Evolutionary conservation across 768 basidiomycete species (phyloP), one percentile per base, ranked within the genome.

Genomic region (Phlebiopsis gigantea): DNA sequence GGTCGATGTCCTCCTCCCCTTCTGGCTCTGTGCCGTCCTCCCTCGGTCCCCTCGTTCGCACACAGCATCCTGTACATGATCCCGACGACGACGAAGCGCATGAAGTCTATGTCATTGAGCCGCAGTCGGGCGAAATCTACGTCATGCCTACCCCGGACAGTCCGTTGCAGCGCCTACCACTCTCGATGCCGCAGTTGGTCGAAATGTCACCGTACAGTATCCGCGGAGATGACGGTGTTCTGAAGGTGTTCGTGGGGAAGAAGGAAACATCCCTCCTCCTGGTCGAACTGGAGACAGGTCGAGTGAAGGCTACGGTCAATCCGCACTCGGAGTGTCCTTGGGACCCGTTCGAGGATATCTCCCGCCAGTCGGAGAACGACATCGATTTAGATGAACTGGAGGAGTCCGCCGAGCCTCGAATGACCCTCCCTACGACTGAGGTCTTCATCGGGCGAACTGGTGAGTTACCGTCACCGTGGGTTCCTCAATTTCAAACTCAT

Each of bases 61-160:
- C 88, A 0, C 72, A 78, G 45, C 88, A 90, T 62, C 68, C 78
- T 10, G 73, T 83, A 44, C 66, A 75, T 46, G 82, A 87, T 66
- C 75, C 79, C 6, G 84, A 87, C 10, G 85, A 86, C 60, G 71
- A 73, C 25, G 78, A 80, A 47, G 69, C 73, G 25, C 81, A 83
- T 63, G 91, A 93, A 68, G 81, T 88, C 44, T 98, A 96, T 72
- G 87, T 98, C 58, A 90, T 98, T 52, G 96, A 98, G 66, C 96
- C 96, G 0, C 90, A 94, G 75, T 87, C 90, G 4, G 96, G 96
- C 6, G 88, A 93, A 65, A 90, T 98, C 62, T 98, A 90, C 69
- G 84, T 97, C 58, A 85, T 92, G 74, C 72, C 84, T 5, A 79
- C 82, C 0, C 84, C 85, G 1, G 77, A 77, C 14, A 80, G 79